Evolutionary conservation across 208 protist species (phyloP), one percentile per base, ranked within the genome.

Genomic region (Leishmania tropica): DNA sequence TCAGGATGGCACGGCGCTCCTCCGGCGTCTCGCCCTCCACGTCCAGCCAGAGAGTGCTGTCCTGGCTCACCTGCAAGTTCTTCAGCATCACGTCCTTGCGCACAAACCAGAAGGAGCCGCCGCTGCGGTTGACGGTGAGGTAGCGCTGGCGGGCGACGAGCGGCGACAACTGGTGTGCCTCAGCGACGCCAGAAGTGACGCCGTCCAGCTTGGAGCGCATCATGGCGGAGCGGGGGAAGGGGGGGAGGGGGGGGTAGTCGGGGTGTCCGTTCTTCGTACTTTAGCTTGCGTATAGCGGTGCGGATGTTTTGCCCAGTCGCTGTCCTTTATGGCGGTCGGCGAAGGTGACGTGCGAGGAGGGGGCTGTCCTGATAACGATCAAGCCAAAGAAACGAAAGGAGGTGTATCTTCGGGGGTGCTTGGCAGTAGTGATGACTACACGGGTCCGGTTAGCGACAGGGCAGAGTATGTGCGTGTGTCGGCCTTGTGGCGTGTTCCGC

Each of bases 31-130:
- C 85, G 47, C 86, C 82, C 64, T 82, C 78, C 35, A 94, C 79
- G 81, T 95, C 90, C 17, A 95, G 79, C 93, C 93, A 95, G 45
- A 94, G 72, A 24, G 78, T 78, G 37, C 58, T 47, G 24, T 85
- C 80, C 72, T 65, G 75, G 28, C 70, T 86, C 45, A 64, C 79
- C 76, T 89, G 73, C 37, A 85, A 40, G 78, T 86, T 78, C 81
- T 83, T 81, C 51, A 83, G 40, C 81, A 87, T 75, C 53, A 78
- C 80, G n/a, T 85, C 76, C 6, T 45, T 54, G 19, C 40, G 54
- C 8, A 72, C 51, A n/a, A 87, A 82, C 81, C 77, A 84, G 6
- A 31, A 81, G 19, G 84, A 75, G 54, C 84, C 80, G 58, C 42
- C 78, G 62, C 58, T 24, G 62, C 84, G 76, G 80, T 87, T 72